Evolutionary conservation across 192 early-diverging fungal species (phyloP), one percentile per base, ranked within the genome.

Genomic region (Allomyces arbusculus): DNA sequence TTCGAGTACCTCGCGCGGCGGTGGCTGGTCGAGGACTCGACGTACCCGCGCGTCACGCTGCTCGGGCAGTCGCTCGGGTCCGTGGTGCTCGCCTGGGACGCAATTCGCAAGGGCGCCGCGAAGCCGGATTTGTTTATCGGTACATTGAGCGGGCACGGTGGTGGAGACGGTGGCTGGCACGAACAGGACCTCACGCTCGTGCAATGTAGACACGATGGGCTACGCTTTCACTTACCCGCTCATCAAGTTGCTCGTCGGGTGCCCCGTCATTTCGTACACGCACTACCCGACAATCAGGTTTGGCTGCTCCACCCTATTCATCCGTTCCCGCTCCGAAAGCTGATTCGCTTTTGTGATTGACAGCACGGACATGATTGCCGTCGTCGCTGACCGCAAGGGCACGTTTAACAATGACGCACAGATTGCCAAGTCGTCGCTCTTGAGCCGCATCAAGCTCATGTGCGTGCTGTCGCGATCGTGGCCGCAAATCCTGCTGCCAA

Each of bases 251-350:
- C 61, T 93, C 26, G 80, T 78, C 28, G 70, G 79, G 0, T 81
- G 86, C 1, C 78, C 78, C 0, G 63, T 89, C 9, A 80, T 88
- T 0, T 79, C 92, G 0, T 99, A 99, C 69, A 88, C 90, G 20
- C 97, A 99, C 74, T 99, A 99, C 68, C 97, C 97, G 11, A 86
- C 87, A 10, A 91, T 99, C 63, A 90, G 85, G 74, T 86, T 75
- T n/a, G 64, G 23, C 16, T 74, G 68, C 66, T 61, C 19, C 33
- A 16, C 2, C 24, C 16, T 10, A 23, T 23, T 55, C 14, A 1
- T 24, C 10, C 43, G 23, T 26, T 23, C 69, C 43, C 62, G 23
- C 24, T 40, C 9, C 24, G 44, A 10, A 55, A 23, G 9, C 28
- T 61, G 55, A 62, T 58, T 44, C 62, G 24, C 4, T 23, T 20